Base-by-base conservation (phyloP, 176 grass and related monocot species). In the Metroxylon sagu region DNA sequence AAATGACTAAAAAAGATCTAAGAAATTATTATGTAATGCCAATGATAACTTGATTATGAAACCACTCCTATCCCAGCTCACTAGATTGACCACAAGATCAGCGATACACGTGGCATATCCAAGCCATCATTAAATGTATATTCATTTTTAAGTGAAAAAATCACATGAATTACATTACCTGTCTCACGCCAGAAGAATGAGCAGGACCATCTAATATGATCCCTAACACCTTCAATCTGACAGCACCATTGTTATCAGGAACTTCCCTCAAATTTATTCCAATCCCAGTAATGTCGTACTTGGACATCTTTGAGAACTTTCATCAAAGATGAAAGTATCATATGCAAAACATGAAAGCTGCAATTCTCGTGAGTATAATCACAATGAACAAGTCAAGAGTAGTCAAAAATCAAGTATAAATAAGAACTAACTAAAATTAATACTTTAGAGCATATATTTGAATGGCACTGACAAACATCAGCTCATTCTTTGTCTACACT, bases 241-340 rank as follows among this genome's bases (percentile, higher is more conserved):
- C 66, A 62, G 69, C 77, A 50, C 93, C 82, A 49, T 79, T 80
- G 49, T 54, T 66, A 68, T 85, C 78, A 21, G 76, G 84, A 61
- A 98, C 65, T 75, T 92, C 87, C 63, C 85, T 88, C 79, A 98
- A 64, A 76, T 98, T 92, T 69, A 92, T 55, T 73, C 87, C 93
- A 71, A 98, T 81, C 16, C 93, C 82, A 15, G 79, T 98, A 64
- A 98, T 78, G 60, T 98, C 87, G 66, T 98, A 92, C 69, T 98
- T 98, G 16, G 79, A 83, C 93, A 98, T 98, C 76, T 92, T 92
- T 15, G 84, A 84, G 71, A 98, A 98, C 87, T 98, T 88, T 65
- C 70, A n/a, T 67, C 29, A 19, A 48, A 50, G 27, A 75, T 75
- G 64, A 71, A 71, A 79, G 62, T 50, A 72, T 69, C 53, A 79